phyloP scores from a whole-genome alignment of 768 basidiomycete species.

The Xerocomus potaroensis region DNA sequence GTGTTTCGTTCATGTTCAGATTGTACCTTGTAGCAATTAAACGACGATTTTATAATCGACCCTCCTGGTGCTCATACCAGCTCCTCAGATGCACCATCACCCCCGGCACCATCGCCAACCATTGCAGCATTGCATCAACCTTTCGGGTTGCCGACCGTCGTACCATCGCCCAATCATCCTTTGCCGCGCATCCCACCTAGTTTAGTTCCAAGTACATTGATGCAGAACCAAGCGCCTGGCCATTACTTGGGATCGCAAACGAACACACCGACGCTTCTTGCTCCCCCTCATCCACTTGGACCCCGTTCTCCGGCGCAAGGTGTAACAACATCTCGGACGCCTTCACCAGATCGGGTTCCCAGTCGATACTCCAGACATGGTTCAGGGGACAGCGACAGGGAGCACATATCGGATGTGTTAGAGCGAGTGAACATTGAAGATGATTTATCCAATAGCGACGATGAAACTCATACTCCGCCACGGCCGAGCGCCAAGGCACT shows the following conservation, averaged over 20 bases:
- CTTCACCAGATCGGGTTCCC: conserved; percentile 54
- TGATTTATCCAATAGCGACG: conserved; percentile 23
- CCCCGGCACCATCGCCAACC: conserved; percentile 21
- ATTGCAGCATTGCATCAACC: conserved; percentile 29
- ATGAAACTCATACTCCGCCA: conserved; percentile 35
- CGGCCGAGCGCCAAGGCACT: conserved; percentile 84
- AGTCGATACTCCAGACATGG: conserved; percentile 16
- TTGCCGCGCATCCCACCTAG: conserved; percentile 37
- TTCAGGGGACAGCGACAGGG: conserved; percentile 24
- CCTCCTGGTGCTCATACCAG: conserved; percentile 16
- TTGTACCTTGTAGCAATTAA: conserved; percentile 15
- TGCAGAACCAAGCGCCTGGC: conserved; percentile 11
- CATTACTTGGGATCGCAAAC: conserved; percentile 25
- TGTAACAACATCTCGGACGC: conserved; percentile 54
- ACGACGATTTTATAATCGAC: conserved; percentile 25
- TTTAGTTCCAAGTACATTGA: conserved; percentile 16
- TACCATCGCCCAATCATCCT: conserved; percentile 32
- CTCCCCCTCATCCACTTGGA: conserved; percentile 69
- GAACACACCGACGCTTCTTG: conserved; percentile 39
- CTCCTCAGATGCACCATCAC: conserved; percentile 31
- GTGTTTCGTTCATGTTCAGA: conserved; percentile 18
- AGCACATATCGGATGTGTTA: conserved; percentile 23
- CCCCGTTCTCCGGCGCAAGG: conserved; percentile 58
- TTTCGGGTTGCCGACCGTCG: conserved; percentile 29
- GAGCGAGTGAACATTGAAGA: conserved; percentile 28